Conservation (phyloP, 2,329 filamentous ascomycete species). For the Calonectria fujianensis region DNA sequence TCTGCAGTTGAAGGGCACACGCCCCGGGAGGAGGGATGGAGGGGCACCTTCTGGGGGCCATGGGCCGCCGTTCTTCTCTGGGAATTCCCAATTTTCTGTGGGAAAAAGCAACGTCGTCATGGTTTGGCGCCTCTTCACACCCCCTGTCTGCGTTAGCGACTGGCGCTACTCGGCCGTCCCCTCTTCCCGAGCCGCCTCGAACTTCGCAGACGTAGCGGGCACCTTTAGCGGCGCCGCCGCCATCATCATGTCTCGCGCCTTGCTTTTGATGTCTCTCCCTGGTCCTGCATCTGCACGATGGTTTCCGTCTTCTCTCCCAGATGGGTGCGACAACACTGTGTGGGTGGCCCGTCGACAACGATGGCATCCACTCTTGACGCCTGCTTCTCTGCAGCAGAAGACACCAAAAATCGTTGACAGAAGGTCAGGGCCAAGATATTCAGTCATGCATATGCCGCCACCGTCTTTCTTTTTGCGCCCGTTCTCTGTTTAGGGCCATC, state of each 20-base stretch:
- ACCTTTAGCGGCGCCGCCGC: slow-evolving; percentile 24
- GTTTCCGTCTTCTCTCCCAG: slow-evolving; percentile 47
- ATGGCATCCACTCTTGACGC: slow-evolving; percentile 26
- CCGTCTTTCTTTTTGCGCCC: slow-evolving; percentile 47
- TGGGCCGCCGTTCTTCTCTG: slow-evolving; percentile 31
- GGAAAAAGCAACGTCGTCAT: slow-evolving; percentile 49
- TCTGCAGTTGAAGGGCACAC: slow-evolving; percentile 42
- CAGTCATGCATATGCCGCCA: slow-evolving; percentile 53
- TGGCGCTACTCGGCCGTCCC: slow-evolving; percentile 49
- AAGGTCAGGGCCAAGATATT: slow-evolving; percentile 40
- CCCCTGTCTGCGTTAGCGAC: slow-evolving; percentile 42
- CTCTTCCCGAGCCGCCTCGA: slow-evolving; percentile 48
- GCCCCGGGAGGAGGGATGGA: slow-evolving; percentile 1
- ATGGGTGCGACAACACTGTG: slow-evolving; percentile 40
- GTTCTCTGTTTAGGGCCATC: slow-evolving; percentile 48
- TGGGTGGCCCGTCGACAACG: slow-evolving; percentile 18
- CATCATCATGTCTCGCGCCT: slow-evolving; percentile 34
- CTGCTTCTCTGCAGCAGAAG: slow-evolving; percentile 35
- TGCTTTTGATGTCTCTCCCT: slow-evolving; percentile 37
- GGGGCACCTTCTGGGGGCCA: slow-evolving; percentile 16
- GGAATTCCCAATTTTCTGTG: slow-evolving; percentile 47
- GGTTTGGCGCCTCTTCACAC: slow-evolving; percentile 28
- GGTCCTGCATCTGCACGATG: slow-evolving; percentile 49
- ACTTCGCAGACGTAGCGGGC: slow-evolving; percentile 42
- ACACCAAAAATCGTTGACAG: slow-evolving; percentile 28